Evolutionary conservation across 495 filamentous ascomycete genomes (phyloP), one percentile per base, ranked within the genome.

Genomic region (Extremus antarcticus): DNA sequence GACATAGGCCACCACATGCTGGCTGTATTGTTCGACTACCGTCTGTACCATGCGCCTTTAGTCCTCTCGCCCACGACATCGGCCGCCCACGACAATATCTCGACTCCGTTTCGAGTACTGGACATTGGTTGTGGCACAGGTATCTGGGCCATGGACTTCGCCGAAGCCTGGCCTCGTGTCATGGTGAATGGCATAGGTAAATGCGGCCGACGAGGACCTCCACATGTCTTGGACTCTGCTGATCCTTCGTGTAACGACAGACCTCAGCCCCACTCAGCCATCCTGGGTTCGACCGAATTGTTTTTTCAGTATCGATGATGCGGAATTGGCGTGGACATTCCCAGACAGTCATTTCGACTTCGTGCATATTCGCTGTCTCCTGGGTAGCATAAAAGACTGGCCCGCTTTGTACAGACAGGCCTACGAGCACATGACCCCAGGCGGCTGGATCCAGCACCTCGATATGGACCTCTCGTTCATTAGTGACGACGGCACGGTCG

Each of bases 81-180:
- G 13, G 7, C 13, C 4, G 13, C 7, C 13, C 7, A 4, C 7
- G 29, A 35, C 13, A 13, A 35, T 7, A 13, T 4, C 13, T 35
- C 29, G 13, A 35, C 29, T 13, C n/a, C n/a, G 24, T 32, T 15
- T 4, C 17, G 23, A 3, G 49, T 94, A 39, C 71, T 96, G 21
- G 90, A 96, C 66, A 66, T 95, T 47, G 90, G 90, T 22, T 88
- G 84, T 57, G 90, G 90, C 13, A 94, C 90, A 0, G 90, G 90
- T 3, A 92, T 95, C 47, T 95, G 90, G 90, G 78, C 81, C 20
- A 90, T 94, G 62, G 85, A 92, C 59, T 83, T 95, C 70, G 86
- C 86, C 55, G 81, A 85, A 80, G 84, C 70, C 68, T 79, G 70
- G 10, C 49, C 49, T 4, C 3, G 17, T 3, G 22, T 25, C 39